Evolutionary conservation across 1,284 basidiomycete species (phyloP), one percentile per base, ranked within the genome.

Genomic region (Trametes sp.): DNA sequence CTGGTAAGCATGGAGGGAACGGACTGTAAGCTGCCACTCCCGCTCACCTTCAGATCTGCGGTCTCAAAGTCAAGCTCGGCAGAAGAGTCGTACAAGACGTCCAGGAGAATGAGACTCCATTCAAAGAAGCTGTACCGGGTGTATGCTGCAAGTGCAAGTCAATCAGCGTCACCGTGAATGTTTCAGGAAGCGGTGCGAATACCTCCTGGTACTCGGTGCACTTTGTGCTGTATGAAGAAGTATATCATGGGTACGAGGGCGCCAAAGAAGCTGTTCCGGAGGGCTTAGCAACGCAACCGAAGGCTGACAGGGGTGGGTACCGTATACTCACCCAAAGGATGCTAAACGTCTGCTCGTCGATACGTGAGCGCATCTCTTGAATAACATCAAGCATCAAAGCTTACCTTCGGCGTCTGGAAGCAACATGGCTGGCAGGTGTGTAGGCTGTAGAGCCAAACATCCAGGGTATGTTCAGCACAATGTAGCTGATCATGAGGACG

Each of bases 81-180:
- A 10, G 89, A 76, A 0, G 92, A 87, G 74, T 96, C 95, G 69
- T 89, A 96, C 16, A 87, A 69, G 28, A 96, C 81, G 66, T 97
- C 94, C 63, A 91, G 83, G 56, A 92, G 72, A 49, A 96, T 94
- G 53, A 96, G 84, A 2, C 81, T 81, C 94, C 94, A 97, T 76
- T 97, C 94, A 67, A 94, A 92, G 74, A 96, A 89, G 54, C 90
- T 87, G 71, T 96, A 97, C 54, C 80, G 80, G 0, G 92, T 94
- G 76, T 96, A 96, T 11, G 94, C 94, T 94, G 69, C 19, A 24
- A 51, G 14, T 41, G 51, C 21, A n/a, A 33, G 21, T 41, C 35
- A 49, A 29, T 36, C 29, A 24, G 24, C 26, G 24, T 53, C 24
- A 45, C 26, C 13, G 16, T 19, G 9, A 35, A 24, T 4, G 16